Base-by-base conservation (phyloP, 2,329 filamentous ascomycete genomes). In the Helotiales sp. region DNA sequence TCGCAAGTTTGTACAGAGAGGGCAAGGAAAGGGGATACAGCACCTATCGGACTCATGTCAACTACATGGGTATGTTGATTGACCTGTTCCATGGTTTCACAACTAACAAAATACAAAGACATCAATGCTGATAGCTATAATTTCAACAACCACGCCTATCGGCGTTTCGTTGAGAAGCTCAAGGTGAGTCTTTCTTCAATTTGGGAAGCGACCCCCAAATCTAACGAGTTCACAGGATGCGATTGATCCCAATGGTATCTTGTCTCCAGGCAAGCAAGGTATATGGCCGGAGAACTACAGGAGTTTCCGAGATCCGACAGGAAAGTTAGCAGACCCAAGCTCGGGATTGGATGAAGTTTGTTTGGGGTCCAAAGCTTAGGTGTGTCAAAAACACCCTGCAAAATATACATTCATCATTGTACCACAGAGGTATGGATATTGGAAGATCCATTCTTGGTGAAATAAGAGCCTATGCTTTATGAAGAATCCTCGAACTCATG, bases 271-370 rank as follows among this genome's bases (percentile, higher is more conserved):
- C 12, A 76, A 76, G 62, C 71, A 73, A 63, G 74, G 73, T 7
- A 72, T 75, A 6, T 75, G 73, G 73, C 47, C 47, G 4, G 40
- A 53, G 25, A 53, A 24, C 27, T 57, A 57, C 27, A 38, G 33
- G 22, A 15, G 31, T n/a, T 49, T 49, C 33, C 27, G 52, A 17
- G 52, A 55, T 22, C 52, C 52, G 22, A 49, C 31, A 9, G 52
- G 36, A 27, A 24, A 47, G 22, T 93, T 92, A 71, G 93, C 93
- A 72, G 88, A 82, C 58, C 87, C 48, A 12, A 36, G 30, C 17
- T 4, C 10, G 9, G n/a, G n/a, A 4, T 4, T 42, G 38, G 38
- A 42, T n/a, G 38, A 34, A 12, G 10, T 12, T 34, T 15, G 31
- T 34, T n/a, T n/a, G n/a, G n/a, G n/a, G n/a, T n/a, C n/a, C n/a